These are phyloP conservation scores for Heliocybe sulcata DNA, from an alignment of 1,284 basidiomycete genomes.

Conservation along the genomic window DNA sequence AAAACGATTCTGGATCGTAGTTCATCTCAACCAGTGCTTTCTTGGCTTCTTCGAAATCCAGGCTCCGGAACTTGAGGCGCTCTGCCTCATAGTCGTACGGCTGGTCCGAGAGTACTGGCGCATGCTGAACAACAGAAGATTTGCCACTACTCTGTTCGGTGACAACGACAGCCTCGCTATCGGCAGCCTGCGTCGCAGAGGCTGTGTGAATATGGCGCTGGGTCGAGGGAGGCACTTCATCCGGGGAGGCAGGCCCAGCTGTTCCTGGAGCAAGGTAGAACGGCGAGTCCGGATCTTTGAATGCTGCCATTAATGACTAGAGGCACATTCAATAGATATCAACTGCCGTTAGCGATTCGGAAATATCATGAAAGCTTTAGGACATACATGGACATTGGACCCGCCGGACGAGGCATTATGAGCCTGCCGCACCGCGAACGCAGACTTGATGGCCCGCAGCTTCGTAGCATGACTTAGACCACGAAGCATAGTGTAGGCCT, in stretches of 20 bases:
- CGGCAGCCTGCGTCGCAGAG: too few species aligned
- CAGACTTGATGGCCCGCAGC: too few species aligned
- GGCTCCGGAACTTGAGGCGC: background rate
- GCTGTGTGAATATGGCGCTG: background rate
- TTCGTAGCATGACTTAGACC: too few species aligned
- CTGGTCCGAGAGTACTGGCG: background rate
- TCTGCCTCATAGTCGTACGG: background rate
- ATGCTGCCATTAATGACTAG: constrained; percentile 46
- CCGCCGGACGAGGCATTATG: too few species aligned
- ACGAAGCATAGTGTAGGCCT: too few species aligned
- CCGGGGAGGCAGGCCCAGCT: constrained; percentile 51
- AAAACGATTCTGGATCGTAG: constrained; percentile 55
- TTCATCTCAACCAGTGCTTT: constrained; percentile 38
- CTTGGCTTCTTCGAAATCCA: constrained; percentile 29
- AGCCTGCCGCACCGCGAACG: too few species aligned
- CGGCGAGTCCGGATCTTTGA: constrained; percentile 59
- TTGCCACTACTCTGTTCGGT: background rate
- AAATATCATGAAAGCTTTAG: too few species aligned
- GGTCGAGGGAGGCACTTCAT: constrained; percentile 15
- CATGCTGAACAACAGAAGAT: background rate
- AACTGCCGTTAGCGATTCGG: too few species aligned
- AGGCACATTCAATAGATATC: too few species aligned
- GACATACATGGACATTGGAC: too few species aligned
- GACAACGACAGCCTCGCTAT: background rate
- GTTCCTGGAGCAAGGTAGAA: constrained; percentile 56